Evolutionary conservation across 805 yeast genomes (phyloP), one percentile per base, ranked within the genome.

Genomic region (Ogataea neopini): DNA sequence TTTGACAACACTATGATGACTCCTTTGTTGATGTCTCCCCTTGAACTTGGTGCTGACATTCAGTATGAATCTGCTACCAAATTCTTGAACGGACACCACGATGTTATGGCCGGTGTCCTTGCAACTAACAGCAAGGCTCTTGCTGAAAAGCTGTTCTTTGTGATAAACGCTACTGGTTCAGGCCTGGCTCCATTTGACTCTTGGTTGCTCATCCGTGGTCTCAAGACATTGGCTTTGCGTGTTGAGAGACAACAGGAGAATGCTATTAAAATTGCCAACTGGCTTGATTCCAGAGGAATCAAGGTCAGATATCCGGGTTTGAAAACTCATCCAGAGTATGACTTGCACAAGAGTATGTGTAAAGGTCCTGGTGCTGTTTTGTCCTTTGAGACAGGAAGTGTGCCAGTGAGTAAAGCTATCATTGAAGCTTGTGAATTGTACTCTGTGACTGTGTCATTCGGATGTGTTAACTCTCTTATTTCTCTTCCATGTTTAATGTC

Each of bases 1-100:
- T 91, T 91, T 52, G 97, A 91, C 70, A 91, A 92, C 74, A 92
- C 97, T 49, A 91, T 91, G 98, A 86, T 91, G 95, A 84, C 96
- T 23, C 97, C 97, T 10, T 68, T 91, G 51, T 75, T 84, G 60
- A 83, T 88, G 83, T 76, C 84, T 19, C 97, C 98, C 4, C 74
- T 91, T 54, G 88, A 87, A 57, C 77, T 86, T 56, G 95, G 94
- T 7, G 92, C 83, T 32, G 97, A 91, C 63, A 87, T 91, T 48
- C 96, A 88, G 48, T 92, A 91, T 66, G 98, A 91, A 65, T 83
- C 92, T 10, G 97, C 95, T 13, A 91, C 98, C 36, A 91, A 91
- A 68, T 91, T 88, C 63, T 73, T 91, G 57, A 86, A 90, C 60
- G 97, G 97, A 6, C 98, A 91, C 66, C 98, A 91, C 67, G 97